Conservation (phyloP, 2,329 filamentous ascomycete species). For the Microascus cirrosus region DNA sequence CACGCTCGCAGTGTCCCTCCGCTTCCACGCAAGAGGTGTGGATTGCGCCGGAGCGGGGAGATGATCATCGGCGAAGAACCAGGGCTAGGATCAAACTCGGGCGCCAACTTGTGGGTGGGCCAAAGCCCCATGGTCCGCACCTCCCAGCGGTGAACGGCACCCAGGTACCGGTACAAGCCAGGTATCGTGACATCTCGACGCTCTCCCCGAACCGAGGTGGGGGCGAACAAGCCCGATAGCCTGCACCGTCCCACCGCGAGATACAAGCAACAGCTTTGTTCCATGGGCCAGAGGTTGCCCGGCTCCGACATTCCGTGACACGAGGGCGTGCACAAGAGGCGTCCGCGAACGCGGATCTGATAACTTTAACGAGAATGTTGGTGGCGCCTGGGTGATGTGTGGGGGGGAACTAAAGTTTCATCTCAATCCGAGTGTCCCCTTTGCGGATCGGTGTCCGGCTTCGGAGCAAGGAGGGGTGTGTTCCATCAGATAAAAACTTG, state of each 20-base stretch:
- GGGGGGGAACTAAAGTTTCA: not conserved
- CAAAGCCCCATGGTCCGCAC: not conserved
- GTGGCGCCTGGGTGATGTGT: not conserved
- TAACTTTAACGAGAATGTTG: slow-evolving; percentile 3
- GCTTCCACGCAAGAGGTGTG: too few species aligned
- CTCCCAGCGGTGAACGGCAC: not conserved
- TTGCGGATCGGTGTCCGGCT: not conserved
- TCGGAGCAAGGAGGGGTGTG: not conserved
- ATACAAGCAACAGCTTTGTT: not conserved
- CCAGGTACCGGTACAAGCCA: not conserved
- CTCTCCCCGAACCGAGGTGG: not conserved
- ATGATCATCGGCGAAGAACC: not conserved
- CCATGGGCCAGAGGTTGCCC: not conserved
- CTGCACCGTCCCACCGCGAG: not conserved
- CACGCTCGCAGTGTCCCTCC: too few species aligned
- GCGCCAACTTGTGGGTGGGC: not conserved
- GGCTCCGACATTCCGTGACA: not conserved
- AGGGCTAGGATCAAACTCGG: not conserved
- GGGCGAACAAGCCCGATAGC: not conserved
- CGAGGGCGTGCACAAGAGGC: not conserved
- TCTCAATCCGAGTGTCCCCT: not conserved
- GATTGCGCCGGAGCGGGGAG: too few species aligned
- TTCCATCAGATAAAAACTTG: not conserved
- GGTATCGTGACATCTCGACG: not conserved
- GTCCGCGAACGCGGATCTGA: slow-evolving; percentile 2